These are phyloP conservation scores for Podospora anserina DNA, from an alignment of 495 filamentous ascomycete species.

Conservation along the genomic window DNA sequence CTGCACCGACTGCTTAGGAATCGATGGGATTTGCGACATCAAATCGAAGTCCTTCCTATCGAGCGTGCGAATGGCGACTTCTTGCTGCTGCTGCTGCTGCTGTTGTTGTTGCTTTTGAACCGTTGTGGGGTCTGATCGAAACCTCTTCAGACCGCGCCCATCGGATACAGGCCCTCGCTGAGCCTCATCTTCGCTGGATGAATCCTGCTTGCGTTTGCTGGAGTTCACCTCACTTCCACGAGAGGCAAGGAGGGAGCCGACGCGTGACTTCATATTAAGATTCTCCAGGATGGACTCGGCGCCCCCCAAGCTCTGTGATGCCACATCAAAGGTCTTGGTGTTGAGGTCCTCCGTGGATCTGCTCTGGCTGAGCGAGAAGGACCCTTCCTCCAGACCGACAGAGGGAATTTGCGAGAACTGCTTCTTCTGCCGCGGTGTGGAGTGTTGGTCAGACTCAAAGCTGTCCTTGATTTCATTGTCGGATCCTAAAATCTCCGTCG, in stretches of 20 bases:
- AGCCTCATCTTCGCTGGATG: constrained; percentile 38
- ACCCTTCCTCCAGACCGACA: constrained; percentile 15
- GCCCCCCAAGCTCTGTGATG: constrained; percentile 45
- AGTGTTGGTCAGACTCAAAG: constrained; percentile 38
- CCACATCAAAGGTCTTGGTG: constrained; percentile 35
- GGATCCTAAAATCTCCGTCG: constrained; percentile 32
- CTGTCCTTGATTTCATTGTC: constrained; percentile 43
- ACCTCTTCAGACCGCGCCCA: constrained; percentile 44
- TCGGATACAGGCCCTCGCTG: constrained; percentile 21
- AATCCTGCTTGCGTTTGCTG: constrained; percentile 46
- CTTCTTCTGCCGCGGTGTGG: constrained; percentile 35
- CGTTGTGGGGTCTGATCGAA: constrained; percentile 37
- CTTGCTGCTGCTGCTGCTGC: constrained; percentile 8
- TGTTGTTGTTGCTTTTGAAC: not conserved
- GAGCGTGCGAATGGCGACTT: constrained; percentile 10
- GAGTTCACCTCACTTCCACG: constrained; percentile 29
- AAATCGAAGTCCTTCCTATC: constrained; percentile 36
- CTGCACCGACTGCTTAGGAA: constrained; percentile 36
- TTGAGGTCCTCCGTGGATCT: constrained; percentile 36
- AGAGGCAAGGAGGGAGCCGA: constrained; percentile 20
- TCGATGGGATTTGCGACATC: constrained; percentile 38
- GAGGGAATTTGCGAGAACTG: constrained; percentile 21
- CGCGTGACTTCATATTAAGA: constrained; percentile 43
- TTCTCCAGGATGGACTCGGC: constrained; percentile 43
- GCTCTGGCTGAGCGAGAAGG: constrained; percentile 24